Evolutionary conservation across 2,329 filamentous ascomycete genomes (phyloP).

Genomic region (Cordyceps cicadae): DNA sequence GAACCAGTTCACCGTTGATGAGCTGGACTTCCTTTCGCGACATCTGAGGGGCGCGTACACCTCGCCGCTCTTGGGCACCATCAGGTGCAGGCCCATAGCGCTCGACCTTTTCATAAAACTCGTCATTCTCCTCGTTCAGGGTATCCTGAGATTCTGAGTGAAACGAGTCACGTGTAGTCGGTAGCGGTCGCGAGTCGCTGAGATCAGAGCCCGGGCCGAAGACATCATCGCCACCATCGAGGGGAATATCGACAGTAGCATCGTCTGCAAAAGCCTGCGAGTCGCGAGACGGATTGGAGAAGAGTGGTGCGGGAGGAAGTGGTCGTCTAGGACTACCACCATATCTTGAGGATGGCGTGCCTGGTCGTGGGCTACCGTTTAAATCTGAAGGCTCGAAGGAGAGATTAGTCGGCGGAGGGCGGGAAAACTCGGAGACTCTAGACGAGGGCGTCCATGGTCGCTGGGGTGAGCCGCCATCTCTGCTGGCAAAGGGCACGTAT

Average conservation of each 20-base stretch:
- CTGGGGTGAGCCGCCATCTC: constrained; percentile 40
- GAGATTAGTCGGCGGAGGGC: constrained; percentile 61
- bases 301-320: constrained; percentile 80
- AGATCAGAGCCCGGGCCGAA: constrained; percentile 58
- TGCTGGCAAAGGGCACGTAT: constrained; percentile 49
- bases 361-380: constrained; percentile 82
- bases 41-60: constrained; percentile 80
- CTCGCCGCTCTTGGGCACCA: constrained; percentile 78
- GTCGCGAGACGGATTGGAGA: constrained; percentile 48
- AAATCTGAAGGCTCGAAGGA: constrained; percentile 81
- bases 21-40: constrained; percentile 88
- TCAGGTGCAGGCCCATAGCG: constrained; percentile 83
- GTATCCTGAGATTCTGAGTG: constrained; percentile 45
- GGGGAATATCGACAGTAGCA: constrained; percentile 63
- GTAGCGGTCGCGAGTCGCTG: constrained; percentile 41
- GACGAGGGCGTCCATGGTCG: constrained; percentile 52
- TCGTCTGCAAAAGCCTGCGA: constrained; percentile 54
- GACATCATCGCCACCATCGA: constrained; percentile 58
- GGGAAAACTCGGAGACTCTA: constrained; percentile 51
- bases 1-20: constrained; percentile 93
- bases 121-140: constrained; percentile 37
- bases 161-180: constrained; percentile 49
- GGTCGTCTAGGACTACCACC: constrained; percentile 80
- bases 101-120: constrained; percentile 53
- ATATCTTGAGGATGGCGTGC: constrained; percentile 83